Evolutionary conservation across 2,329 filamentous ascomycete species (phyloP).

Genomic region (Ceratocystis eucalypticola): DNA sequence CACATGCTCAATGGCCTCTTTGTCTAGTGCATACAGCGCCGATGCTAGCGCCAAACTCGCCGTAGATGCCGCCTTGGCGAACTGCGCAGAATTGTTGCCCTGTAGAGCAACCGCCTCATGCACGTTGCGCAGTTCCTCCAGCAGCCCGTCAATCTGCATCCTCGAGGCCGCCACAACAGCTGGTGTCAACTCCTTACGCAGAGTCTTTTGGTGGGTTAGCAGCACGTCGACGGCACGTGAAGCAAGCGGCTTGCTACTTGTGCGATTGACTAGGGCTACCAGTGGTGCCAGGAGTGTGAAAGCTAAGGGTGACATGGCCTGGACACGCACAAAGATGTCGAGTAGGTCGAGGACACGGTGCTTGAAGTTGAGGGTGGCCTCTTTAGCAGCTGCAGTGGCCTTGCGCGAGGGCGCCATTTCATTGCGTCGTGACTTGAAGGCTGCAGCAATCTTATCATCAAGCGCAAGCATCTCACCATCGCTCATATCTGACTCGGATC

Average conservation of each 20-base stretch:
- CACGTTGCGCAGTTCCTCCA: slow-evolving; percentile 43
- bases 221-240: slow-evolving; percentile 62
- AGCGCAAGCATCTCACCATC: slow-evolving; percentile 91
- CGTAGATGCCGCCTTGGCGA: slow-evolving; percentile 61
- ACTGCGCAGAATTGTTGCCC: slow-evolving; percentile 51
- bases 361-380: slow-evolving; percentile 88
- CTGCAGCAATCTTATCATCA: slow-evolving; percentile 67
- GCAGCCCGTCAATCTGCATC: slow-evolving; percentile 3
- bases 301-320: slow-evolving; percentile 53
- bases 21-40: slow-evolving; percentile 43
- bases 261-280: slow-evolving; percentile 62
- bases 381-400: slow-evolving; percentile 74
- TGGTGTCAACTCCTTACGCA: slow-evolving; percentile 40
- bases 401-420: slow-evolving; percentile 55
- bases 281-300: slow-evolving; percentile 63
- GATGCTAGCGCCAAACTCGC: slow-evolving; percentile 55
- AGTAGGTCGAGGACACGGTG: slow-evolving; percentile 81
- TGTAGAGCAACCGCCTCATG: slow-evolving; percentile 52
- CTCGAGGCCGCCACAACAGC: slow-evolving; percentile 24
- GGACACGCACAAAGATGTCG: slow-evolving; percentile 69
- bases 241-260: slow-evolving; percentile 59
- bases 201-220: slow-evolving; percentile 53
- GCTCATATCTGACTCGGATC: slow-evolving; percentile 70
- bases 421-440: slow-evolving; percentile 68
- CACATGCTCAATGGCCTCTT: slow-evolving; percentile 39